phyloP scores from a whole-genome alignment of 1,139 yeast species.

The Yamadazyma songkhlaensis region DNA sequence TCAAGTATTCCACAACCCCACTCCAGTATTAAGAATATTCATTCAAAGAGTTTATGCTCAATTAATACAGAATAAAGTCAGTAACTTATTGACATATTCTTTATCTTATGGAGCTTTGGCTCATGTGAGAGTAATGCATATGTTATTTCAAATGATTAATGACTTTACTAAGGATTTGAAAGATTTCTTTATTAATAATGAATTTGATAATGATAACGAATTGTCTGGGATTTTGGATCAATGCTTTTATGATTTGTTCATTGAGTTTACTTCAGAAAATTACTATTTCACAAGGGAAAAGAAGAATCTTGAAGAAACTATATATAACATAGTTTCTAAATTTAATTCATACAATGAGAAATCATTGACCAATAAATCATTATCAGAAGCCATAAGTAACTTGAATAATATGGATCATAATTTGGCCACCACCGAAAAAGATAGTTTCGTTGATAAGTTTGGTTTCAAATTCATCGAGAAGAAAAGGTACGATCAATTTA shows the following conservation, averaged over 20 bases:
- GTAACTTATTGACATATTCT: conserved; percentile 61
- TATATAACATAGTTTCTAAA: conserved; percentile 47
- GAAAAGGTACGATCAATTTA: conserved; percentile 40
- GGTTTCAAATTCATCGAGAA: conserved; percentile 38
- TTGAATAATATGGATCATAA: conserved; percentile 28
- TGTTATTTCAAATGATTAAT: conserved; percentile 59
- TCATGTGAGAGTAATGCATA: conserved; percentile 73
- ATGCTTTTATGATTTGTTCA: conserved; percentile 67
- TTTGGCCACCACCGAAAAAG: conserved; percentile 12
- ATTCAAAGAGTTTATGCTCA: conserved; percentile 79
- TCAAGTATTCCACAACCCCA: conserved; percentile 67
- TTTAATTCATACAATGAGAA: conserved; percentile 54
- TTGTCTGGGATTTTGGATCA: conserved; percentile 66
- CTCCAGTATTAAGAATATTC: conserved; percentile 66
- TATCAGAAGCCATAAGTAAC: conserved; percentile 42
- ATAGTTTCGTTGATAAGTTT: conserved; percentile 23
- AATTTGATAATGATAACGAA: conserved; percentile 41
- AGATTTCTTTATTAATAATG: conserved; percentile 50
- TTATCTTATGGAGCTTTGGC: conserved; percentile 66
- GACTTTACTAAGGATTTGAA: conserved; percentile 66
- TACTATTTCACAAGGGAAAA: conserved; percentile 73
- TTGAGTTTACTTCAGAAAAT: conserved; percentile 65
- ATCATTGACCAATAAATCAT: conserved; percentile 44
- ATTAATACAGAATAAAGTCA: conserved; percentile 65
- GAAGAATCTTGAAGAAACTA: conserved; percentile 62